Evolutionary conservation across 2,329 filamentous ascomycete species (phyloP).

Genomic region (Sclerotinia subarctica): DNA sequence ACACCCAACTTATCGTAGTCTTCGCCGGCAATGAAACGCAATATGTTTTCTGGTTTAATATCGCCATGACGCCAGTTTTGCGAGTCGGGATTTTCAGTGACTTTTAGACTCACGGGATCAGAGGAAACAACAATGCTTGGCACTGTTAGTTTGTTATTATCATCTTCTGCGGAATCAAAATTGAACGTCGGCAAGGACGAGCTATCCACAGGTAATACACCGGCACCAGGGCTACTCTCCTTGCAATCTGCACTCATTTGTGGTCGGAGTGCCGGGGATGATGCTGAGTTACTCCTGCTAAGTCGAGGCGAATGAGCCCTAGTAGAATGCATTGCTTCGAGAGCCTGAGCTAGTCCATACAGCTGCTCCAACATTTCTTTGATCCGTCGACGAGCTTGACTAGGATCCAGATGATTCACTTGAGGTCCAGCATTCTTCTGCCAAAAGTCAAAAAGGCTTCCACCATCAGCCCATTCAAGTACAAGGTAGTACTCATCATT

Average conservation of each 20-base stretch:
- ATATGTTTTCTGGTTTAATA: constrained; percentile 1
- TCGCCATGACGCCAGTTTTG: constrained; percentile 2
- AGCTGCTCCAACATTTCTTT: not conserved
- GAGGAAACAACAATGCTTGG: not conserved
- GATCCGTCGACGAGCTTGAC: not conserved
- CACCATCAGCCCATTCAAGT: not conserved
- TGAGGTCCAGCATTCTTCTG: not conserved
- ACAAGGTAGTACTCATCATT: not conserved
- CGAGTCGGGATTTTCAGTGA: not conserved
- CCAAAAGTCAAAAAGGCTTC: constrained; percentile 3
- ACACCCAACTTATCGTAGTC: not conserved
- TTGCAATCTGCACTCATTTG: not conserved
- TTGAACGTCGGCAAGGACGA: not conserved
- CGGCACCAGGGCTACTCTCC: not conserved
- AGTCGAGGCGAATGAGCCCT: not conserved
- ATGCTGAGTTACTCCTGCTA: not conserved
- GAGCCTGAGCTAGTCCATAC: not conserved
- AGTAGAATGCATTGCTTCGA: constrained; percentile 5
- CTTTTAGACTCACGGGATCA: not conserved
- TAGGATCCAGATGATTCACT: not conserved
- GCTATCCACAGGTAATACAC: not conserved
- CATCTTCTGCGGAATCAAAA: not conserved
- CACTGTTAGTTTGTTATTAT: no score
- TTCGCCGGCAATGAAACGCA: not conserved
- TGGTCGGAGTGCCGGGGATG: not conserved